Conservation (phyloP, 805 yeast genomes). For the Kluyveromyces dobzhanskii region DNA sequence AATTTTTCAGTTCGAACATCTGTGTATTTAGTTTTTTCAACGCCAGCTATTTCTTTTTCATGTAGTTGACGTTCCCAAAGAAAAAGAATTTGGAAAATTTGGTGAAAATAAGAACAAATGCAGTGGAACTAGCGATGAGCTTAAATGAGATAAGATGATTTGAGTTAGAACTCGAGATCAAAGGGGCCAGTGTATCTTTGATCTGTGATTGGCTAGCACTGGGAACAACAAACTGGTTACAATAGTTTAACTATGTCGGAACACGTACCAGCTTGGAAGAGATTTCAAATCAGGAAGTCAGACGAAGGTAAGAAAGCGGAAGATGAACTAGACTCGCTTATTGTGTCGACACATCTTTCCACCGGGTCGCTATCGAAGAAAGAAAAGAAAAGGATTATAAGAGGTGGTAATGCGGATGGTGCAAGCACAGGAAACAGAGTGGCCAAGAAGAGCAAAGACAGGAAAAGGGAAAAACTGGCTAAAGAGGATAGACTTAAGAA, state of each 20-base stretch:
- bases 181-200: too few species aligned
- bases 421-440: constrained; percentile 11
- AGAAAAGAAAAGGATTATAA: constrained; percentile 25
- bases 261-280: constrained; percentile 32
- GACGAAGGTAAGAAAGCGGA: constrained; percentile 2
- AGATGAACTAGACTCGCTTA: constrained; percentile 25
- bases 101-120: background rate
- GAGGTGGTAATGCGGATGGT: constrained; percentile 13
- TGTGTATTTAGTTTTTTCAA: too few species aligned
- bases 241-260: constrained; percentile 3
- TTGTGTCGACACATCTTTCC: constrained; percentile 30
- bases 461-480: constrained; percentile 23
- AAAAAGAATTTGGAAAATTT: background rate
- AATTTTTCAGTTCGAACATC: too few species aligned
- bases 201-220: too few species aligned
- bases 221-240: too few species aligned
- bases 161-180: constrained; percentile 5
- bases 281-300: constrained; percentile 19
- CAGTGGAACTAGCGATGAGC: background rate
- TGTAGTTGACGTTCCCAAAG: too few species aligned
- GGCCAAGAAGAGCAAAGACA: constrained; percentile 13
- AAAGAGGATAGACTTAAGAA: constrained; percentile 19
- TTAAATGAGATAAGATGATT: constrained; percentile 4
- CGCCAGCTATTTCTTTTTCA: too few species aligned
- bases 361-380: constrained; percentile 25